Percentiles rank a stretch among this genome's conserved stretches.
Conservation (phyloP, 768 basidiomycete species). For the Hygrophorus russula region DNA sequence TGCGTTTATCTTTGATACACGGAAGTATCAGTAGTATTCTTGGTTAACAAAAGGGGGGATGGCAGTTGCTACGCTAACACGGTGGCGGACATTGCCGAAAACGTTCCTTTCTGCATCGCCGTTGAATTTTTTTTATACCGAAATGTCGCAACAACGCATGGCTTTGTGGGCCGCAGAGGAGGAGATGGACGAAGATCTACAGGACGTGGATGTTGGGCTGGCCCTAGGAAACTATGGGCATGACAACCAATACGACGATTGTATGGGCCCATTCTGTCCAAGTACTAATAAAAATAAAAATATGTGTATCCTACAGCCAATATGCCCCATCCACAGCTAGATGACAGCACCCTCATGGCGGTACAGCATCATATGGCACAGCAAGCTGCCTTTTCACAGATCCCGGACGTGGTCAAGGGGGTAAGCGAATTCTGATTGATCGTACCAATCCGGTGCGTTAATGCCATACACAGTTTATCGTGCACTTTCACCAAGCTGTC, state of each 20-base stretch:
- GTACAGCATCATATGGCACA: conserved; percentile 81
- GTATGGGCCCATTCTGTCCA: conserved; percentile 20
- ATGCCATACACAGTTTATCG: conserved; percentile 58
- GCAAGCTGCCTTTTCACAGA: conserved; percentile 69
- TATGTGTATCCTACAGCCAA: conserved; percentile 1
- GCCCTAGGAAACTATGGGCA: conserved; percentile 63
- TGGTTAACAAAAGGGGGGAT: too few relatives aligned
- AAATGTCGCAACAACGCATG: conserved; percentile 56
- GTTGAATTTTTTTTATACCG: conserved; percentile 7
- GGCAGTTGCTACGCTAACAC: too few relatives aligned
- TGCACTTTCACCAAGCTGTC: conserved; percentile 91
- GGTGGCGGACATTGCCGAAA: too few relatives aligned
- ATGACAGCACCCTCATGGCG: conserved; percentile 41
- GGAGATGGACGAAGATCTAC: conserved; percentile 67
- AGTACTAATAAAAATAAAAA: background rate
- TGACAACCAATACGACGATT: conserved; percentile 56
- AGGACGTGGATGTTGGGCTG: conserved; percentile 60
- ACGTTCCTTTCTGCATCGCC: too few relatives aligned
- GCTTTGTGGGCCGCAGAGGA: conserved; percentile 69
- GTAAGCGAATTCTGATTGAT: conserved; percentile 30
- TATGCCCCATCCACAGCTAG: conserved; percentile 3
- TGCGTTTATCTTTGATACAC: too few relatives aligned
- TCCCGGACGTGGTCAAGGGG: conserved; percentile 83
- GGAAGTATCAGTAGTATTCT: too few relatives aligned
- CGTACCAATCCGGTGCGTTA: conserved; percentile 7